Percentiles rank a stretch among this genome's conserved stretches.
Conservation (phyloP, 345 rosid genomes). For the Lumnitzera littorea region DNA sequence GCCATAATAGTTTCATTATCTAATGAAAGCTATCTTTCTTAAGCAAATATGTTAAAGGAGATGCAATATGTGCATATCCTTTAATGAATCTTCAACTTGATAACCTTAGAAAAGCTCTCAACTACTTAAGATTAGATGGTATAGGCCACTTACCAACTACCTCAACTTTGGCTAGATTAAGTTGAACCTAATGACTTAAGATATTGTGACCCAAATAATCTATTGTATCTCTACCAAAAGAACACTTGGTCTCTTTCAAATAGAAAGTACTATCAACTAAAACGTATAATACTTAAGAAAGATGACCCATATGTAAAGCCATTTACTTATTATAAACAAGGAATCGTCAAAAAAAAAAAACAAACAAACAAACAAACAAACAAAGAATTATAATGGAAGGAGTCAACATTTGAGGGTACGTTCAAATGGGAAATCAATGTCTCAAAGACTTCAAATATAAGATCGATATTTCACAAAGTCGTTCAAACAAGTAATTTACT, state of each 20-base stretch:
- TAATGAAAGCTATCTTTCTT: not conserved
- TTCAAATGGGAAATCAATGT: no score
- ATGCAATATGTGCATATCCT: not conserved
- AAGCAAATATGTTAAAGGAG: not conserved
- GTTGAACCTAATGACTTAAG: not conserved
- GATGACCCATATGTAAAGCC: no score
- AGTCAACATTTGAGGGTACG: no score
- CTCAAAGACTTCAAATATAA: no score
- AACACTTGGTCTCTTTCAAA: not conserved
- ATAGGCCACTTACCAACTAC: conserved; percentile 1
- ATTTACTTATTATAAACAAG: no score
- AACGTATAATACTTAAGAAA: no score
- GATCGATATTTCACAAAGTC: no score
- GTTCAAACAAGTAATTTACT: no score
- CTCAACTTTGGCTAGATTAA: not conserved
- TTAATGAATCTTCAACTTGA: not conserved
- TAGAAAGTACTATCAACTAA: not conserved
- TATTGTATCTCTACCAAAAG: not conserved
- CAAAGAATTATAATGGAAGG: no score
- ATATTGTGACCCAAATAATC: conserved; percentile 4
- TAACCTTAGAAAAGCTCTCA: not conserved
- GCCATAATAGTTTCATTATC: not conserved
- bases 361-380: no score
- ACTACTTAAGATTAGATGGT: not conserved
- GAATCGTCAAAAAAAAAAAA: no score